These are phyloP conservation scores for Trichopus zeylanicus DNA, from an alignment of 116 monocot species.

Conservation along the genomic window DNA sequence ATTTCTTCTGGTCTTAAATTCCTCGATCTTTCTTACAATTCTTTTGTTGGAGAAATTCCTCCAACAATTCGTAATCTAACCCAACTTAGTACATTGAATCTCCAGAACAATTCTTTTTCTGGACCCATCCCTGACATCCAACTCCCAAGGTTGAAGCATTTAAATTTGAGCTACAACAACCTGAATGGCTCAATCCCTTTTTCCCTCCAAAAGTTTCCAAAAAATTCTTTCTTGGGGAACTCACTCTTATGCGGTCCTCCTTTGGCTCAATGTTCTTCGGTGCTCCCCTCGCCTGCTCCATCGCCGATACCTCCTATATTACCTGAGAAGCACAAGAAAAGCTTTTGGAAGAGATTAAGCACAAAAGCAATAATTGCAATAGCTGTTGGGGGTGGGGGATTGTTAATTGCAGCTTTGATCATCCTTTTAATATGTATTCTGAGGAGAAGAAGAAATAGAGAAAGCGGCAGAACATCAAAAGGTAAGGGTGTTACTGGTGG, in stretches of 20 bases:
- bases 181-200: constrained; percentile 75
- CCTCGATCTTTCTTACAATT: constrained; percentile 82
- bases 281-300: constrained; percentile 41
- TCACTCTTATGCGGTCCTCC: constrained; percentile 73
- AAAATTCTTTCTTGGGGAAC: constrained; percentile 76
- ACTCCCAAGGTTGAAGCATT: constrained; percentile 35
- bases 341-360: constrained; percentile 49
- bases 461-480: constrained; percentile 23
- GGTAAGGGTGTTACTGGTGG: constrained; percentile 41
- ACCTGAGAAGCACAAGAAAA: constrained; percentile 14
- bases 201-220: constrained; percentile 63
- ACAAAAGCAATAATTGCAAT: constrained; percentile 60
- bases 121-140: constrained; percentile 69
- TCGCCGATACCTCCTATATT: constrained; percentile 14
- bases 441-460: constrained; percentile 27
- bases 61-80: constrained; percentile 47
- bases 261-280: constrained; percentile 30
- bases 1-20: constrained; percentile 43
- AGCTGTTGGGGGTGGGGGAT: constrained; percentile 35
- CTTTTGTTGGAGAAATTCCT: constrained; percentile 66
- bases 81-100: constrained; percentile 47
- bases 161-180: constrained; percentile 88
- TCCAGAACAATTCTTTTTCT: constrained; percentile 80
- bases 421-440: constrained; percentile 49
- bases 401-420: constrained; percentile 41